Percentiles rank a stretch among this genome's conserved stretches.
phyloP scores from a whole-genome alignment of 768 basidiomycete genomes.

The Mycena filopes region DNA sequence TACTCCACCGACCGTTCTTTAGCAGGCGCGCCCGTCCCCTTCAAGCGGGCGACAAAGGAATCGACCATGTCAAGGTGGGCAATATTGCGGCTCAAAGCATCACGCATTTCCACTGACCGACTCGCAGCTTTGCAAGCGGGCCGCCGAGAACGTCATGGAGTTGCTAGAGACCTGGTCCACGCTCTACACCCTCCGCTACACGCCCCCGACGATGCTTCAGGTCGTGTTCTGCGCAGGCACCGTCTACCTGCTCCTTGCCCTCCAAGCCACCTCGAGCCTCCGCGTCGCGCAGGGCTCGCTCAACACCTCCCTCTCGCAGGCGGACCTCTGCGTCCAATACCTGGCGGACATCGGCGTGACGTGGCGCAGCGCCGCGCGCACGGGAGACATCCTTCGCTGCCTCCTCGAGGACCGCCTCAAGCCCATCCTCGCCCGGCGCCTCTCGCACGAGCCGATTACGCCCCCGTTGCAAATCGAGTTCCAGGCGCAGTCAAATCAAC shows the following conservation, averaged over 20 bases:
- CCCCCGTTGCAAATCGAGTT: too few relatives aligned
- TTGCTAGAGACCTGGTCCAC: conserved; percentile 46
- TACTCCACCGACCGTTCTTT: conserved; percentile 49
- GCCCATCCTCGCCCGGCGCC: conserved; percentile 22
- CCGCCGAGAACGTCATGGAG: conserved; percentile 48
- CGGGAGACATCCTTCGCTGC: conserved; percentile 14
- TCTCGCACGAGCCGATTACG: conserved; percentile 2
- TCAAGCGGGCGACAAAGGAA: conserved; percentile 5
- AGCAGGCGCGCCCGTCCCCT: conserved; percentile 18
- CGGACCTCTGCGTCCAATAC: conserved; percentile 23
- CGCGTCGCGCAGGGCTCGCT: conserved; percentile 28
- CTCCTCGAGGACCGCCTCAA: conserved; percentile 8
- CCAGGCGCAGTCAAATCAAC: too few relatives aligned
- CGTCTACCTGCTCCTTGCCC: conserved; percentile 48
- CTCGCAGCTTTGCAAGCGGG: conserved; percentile 45
- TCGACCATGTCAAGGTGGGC: conserved; percentile 34
- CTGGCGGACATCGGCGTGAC: conserved; percentile 17
- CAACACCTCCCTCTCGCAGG: conserved; percentile 24
- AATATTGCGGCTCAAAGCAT: neutral
- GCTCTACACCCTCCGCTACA: conserved; percentile 49
- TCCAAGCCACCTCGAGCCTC: conserved; percentile 39
- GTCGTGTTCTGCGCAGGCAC: conserved; percentile 53
- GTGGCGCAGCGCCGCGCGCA: conserved; percentile 16
- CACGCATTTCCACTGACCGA: neutral
- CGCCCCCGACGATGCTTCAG: conserved; percentile 48